Conservation (phyloP, 148 eudicot species). For the Simmondsia chinensis region DNA sequence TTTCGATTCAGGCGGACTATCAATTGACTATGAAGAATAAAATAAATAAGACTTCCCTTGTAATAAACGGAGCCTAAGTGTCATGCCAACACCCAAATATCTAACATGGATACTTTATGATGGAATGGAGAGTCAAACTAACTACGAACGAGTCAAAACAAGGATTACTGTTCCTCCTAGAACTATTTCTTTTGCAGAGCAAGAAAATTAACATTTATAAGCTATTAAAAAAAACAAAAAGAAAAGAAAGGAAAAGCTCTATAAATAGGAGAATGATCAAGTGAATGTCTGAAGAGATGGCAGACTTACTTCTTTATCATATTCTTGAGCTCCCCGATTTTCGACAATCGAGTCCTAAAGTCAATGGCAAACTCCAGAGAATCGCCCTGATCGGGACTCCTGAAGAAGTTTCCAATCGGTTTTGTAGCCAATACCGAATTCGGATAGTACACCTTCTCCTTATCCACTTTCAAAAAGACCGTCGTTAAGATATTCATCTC, state of each 20-base stretch:
- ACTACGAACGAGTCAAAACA: no score
- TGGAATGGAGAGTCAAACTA: no score
- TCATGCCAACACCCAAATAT: no score
- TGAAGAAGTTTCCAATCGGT: conserved; percentile 55
- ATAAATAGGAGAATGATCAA: background rate
- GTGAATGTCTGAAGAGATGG: background rate
- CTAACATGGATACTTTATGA: no score
- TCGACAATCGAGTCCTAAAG: conserved; percentile 43
- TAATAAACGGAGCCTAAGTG: no score
- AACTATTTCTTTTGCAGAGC: background rate
- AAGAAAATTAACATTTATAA: background rate
- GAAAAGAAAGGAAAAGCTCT: background rate
- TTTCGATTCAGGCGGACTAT: no score
- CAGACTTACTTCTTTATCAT: conserved; percentile 46
- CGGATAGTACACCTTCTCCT: conserved; percentile 59
- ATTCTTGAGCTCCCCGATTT: conserved; percentile 39
- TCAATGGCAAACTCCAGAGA: conserved; percentile 44
- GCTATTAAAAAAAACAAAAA: background rate
- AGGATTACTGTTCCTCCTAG: no score
- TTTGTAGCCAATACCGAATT: conserved; percentile 51
- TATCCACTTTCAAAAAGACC: conserved; percentile 46
- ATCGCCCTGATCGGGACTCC: conserved; percentile 77
- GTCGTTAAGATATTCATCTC: conserved; percentile 72
- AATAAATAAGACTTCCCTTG: no score
- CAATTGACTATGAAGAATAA: no score